Evolutionary conservation across 2,329 filamentous ascomycete genomes (phyloP), one percentile per base, ranked within the genome.

Genomic region (Emergomyces orientalis): DNA sequence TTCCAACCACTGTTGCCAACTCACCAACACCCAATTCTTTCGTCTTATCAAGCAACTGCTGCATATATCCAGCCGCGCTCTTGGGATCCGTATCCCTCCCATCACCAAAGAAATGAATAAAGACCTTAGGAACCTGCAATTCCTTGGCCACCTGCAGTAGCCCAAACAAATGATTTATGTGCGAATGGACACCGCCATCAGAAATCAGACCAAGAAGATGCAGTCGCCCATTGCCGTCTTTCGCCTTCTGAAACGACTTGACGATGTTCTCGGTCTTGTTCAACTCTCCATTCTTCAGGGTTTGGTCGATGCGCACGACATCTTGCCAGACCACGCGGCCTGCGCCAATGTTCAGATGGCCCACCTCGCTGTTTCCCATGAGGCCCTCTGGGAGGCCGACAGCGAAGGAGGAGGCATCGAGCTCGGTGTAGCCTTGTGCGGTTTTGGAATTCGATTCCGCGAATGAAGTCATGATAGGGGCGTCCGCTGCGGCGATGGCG

Each of bases 341-440:
- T 64, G 94, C 94, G 71, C 94, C 94, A 76, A 99, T 97, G 83
- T 99, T 99, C 81, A 99, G 79, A 79, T 99, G 94, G 66, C 94
- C 94, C 76, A 99, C 94, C 79, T 99, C 94, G 70, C 90, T 96
- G 83, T 99, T 99, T 68, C 94, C 94, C 94, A 99, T 99, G 69
- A 99, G 82, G 64, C 94, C 94, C 75, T 99, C 92, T 25, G 94
- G 94, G 61, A 99, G 85, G 68, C 94, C 94, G 68, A 99, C 94
- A 55, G 94, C 94, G 65, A 96, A 85, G 52, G 94, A 97, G 2
- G 94, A 97, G 63, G 94, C 94, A 71, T 99, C 94, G 66, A 99
- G 88, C 80, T 95, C 87, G 67, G 90, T 91, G 80, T 88, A 99
- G 65, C 92, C 92, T 71, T 93, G 87, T 39, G 87, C 81, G 67